Percentiles rank a stretch among this genome's conserved stretches.
phyloP scores from a whole-genome alignment of 225 moss, liverwort and hornwort species.

The Climacium dendroides region DNA sequence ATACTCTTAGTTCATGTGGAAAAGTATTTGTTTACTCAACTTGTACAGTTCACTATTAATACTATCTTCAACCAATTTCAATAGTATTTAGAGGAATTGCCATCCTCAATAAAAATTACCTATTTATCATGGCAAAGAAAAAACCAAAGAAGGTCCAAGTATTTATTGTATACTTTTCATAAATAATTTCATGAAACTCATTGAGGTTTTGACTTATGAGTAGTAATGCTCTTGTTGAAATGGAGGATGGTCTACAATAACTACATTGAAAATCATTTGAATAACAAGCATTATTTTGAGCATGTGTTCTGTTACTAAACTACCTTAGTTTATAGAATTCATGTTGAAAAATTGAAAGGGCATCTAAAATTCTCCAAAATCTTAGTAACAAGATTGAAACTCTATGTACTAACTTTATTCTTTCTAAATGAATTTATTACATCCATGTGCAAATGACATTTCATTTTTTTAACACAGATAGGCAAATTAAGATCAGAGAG shows the following conservation, averaged over 20 bases:
- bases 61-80: no score
- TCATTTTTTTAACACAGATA: not conserved
- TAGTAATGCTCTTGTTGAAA: not conserved
- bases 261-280: not conserved
- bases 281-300: not conserved
- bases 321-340: not conserved
- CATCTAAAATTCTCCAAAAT: not conserved
- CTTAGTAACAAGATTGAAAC: not conserved
- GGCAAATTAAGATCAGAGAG: not conserved
- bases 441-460: not conserved
- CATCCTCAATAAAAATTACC: no score
- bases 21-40: no score
- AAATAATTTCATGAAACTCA: not conserved
- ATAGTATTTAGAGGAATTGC: no score
- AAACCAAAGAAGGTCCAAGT: no score
- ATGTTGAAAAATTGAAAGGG: not conserved
- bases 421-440: no score
- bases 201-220: not conserved
- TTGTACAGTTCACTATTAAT: no score
- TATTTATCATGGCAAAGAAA: no score
- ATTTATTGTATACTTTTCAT: not conserved
- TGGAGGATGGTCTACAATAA: not conserved
- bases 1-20: no score
- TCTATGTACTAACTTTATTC: not conserved
- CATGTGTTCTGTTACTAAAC: accelerated